Evolutionary conservation across 768 basidiomycete genomes (phyloP), one percentile per base, ranked within the genome.

Genomic region (Leccinum ochraceum): DNA sequence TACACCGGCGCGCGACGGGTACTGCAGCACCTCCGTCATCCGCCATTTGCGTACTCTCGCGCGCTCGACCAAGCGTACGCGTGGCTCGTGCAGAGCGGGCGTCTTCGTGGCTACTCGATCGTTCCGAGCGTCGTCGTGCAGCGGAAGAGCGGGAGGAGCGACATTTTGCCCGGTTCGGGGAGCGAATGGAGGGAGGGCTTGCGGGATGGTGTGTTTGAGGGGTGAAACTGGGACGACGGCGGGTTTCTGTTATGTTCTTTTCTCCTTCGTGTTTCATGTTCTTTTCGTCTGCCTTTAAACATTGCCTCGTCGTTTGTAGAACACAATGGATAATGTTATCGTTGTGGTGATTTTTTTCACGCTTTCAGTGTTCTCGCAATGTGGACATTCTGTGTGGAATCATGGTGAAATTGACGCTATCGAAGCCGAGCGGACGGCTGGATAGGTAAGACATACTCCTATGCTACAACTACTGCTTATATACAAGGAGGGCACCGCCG

Each of bases 31-130:
- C 77, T 91, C 24, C 81, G 78, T 0, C 76, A 88, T 62, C 79
- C 87, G 2, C 81, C 80, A 0, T 92, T 92, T 67, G 89, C 90
- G 0, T 91, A 89, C 66, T 90, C 89, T 16, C 83, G 90, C 8
- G 86, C 89, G 0, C 80, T 92, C 56, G 91, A 92, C 67, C 88
- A 89, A 63, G 90, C 88, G 2, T 75, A 86, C 17, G 78, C 84
- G 5, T 89, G 88, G 87, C 79, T 92, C 14, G 75, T 90, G 11
- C 72, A 79, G 64, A 84, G 77, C 58, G 78, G 79, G 8, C 77
- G 83, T 49, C 63, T 92, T 49, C 81, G 78, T 56, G 79, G 82
- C 48, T 92, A 81, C 65, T 88, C 86, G 0, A 70, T 91, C 17
- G 85, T 89, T 0, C 88, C 88, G 0, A 87, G 86, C 61, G 71